Percentiles rank a stretch among this genome's conserved stretches.
These are phyloP conservation scores for Colletotrichum camelliae DNA, from an alignment of 2,329 filamentous ascomycete species.

Conservation along the genomic window DNA sequence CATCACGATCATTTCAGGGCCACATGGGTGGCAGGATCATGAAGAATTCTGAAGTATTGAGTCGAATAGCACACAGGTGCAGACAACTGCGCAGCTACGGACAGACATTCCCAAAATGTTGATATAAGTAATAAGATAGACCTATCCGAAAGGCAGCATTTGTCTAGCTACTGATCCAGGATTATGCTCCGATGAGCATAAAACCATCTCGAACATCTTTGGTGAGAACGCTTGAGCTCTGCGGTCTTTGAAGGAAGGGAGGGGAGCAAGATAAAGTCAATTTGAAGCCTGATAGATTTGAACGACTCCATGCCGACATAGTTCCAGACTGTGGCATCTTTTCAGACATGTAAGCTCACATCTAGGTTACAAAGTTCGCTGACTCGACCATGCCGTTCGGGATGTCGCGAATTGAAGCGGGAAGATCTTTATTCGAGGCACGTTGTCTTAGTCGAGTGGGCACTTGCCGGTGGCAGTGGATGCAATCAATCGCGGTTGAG, in stretches of 20 bases:
- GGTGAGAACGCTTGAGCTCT: not conserved
- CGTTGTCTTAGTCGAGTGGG: not conserved
- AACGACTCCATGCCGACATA: not conserved
- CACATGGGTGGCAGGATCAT: not conserved
- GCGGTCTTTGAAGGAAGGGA: not conserved
- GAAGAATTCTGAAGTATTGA: not conserved
- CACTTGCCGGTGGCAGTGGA: not conserved
- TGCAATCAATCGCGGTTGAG: not conserved
- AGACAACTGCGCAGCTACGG: not conserved
- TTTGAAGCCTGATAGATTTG: not conserved
- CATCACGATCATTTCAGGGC: not conserved
- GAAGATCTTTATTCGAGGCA: not conserved
- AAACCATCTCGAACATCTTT: not conserved
- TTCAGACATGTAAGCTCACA: not conserved
- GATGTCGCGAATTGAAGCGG: not conserved
- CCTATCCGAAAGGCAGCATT: not conserved
- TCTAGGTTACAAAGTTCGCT: not conserved
- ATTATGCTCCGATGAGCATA: not conserved
- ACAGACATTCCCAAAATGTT: not conserved
- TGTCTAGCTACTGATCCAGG: not conserved
- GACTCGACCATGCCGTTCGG: not conserved
- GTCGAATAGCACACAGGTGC: not conserved
- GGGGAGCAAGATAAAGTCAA: not conserved
- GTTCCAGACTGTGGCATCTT: not conserved
- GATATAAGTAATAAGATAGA: not conserved